Conservation (phyloP, 2,329 filamentous ascomycete species). For the Clarireedia homoeocarpa region DNA sequence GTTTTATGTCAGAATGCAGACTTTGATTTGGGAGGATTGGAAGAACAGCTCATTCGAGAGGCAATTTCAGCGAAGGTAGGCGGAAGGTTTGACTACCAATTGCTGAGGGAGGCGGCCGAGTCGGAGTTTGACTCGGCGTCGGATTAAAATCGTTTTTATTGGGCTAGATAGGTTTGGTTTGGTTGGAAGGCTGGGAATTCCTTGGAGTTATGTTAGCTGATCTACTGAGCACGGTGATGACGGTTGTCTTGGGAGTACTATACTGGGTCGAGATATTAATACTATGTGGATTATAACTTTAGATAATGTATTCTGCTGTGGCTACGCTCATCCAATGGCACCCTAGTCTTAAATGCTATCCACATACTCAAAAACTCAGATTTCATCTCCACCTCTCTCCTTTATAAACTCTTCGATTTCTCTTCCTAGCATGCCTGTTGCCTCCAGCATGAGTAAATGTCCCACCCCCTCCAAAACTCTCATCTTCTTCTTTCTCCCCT, state of each 20-base stretch:
- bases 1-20: constrained; percentile 28
- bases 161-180: not conserved
- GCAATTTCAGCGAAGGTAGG: constrained; percentile 25
- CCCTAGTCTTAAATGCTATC: too few species aligned
- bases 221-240: too few species aligned
- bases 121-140: constrained; percentile 26
- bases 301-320: too few species aligned
- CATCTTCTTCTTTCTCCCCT: constrained; percentile 6
- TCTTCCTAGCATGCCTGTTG: constrained; percentile 3
- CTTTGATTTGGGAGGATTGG: constrained; percentile 20
- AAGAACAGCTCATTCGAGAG: constrained; percentile 24
- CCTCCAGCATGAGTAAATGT: constrained; percentile 16
- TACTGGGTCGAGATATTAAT: too few species aligned
- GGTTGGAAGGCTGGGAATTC: not conserved
- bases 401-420: not conserved
- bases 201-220: not conserved
- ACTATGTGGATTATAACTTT: too few species aligned
- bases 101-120: constrained; percentile 25
- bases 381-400: too few species aligned
- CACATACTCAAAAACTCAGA: not conserved
- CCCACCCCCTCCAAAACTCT: constrained; percentile 14
- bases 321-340: too few species aligned
- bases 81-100: constrained; percentile 30
- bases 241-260: too few species aligned
- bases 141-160: constrained; percentile 16